Evolutionary conservation across 768 basidiomycete genomes (phyloP).

Genomic region (Pleurotus ostreatus): DNA sequence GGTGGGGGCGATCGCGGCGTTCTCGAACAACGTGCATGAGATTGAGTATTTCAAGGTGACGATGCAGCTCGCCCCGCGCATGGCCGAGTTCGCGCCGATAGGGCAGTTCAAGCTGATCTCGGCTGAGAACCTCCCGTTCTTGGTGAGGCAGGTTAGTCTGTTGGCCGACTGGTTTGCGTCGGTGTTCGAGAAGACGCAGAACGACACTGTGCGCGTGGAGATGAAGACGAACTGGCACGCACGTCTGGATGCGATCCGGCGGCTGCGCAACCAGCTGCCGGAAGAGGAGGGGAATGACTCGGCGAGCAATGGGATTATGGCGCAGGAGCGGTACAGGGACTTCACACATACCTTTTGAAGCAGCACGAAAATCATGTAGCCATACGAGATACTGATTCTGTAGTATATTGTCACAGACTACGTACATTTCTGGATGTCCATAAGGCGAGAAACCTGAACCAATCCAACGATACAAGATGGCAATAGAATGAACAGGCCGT

Average conservation of each 20-base stretch:
- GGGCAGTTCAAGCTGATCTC: conserved; percentile 95
- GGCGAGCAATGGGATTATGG: no score
- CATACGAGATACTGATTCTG: no score
- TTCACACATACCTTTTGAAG: no score
- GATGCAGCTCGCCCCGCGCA: conserved; percentile 81
- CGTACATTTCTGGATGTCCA: no score
- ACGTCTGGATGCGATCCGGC: conserved; percentile 74
- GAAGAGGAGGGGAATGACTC: no score
- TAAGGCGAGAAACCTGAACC: no score
- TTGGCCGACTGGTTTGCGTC: conserved; percentile 89
- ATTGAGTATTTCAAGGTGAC: conserved; percentile 96
- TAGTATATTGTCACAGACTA: no score
- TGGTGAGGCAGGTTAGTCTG: conserved; percentile 85
- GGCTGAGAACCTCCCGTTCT: conserved; percentile 77
- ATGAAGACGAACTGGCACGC: conserved; percentile 88
- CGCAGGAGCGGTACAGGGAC: no score
- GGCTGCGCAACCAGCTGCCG: conserved; percentile 45
- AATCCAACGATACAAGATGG: no score
- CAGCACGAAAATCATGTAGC: no score
- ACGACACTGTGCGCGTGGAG: conserved; percentile 68
- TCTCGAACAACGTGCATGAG: conserved; percentile 79
- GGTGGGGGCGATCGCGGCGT: conserved; percentile 77
- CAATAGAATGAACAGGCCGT: no score
- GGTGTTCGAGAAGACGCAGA: conserved; percentile 71
- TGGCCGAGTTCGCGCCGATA: conserved; percentile 92